Evolutionary conservation across 225 moss, liverwort and hornwort species (phyloP).

Genomic region (Thuidium tamariscinum): DNA sequence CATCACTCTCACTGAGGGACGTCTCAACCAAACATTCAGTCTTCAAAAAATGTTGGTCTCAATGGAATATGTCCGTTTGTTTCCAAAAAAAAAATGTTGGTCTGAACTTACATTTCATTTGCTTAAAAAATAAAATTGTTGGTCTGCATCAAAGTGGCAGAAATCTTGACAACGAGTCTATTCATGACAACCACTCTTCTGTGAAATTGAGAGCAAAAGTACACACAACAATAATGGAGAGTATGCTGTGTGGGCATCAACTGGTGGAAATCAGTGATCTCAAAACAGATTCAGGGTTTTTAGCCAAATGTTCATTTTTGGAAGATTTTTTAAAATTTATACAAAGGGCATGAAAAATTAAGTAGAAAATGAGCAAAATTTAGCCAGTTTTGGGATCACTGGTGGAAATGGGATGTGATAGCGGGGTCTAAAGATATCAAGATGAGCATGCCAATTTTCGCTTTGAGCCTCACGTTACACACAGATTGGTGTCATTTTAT

Average conservation of each 20-base stretch:
- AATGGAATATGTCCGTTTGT: too few relatives aligned
- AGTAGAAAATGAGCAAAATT: too few relatives aligned
- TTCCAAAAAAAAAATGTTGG: too few relatives aligned
- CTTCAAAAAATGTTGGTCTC: neutral
- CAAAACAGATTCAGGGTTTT: too few relatives aligned
- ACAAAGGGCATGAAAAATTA: too few relatives aligned
- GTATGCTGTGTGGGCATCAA: neutral
- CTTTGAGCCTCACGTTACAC: neutral
- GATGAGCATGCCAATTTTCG: neutral
- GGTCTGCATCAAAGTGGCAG: neutral
- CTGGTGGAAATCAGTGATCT: neutral
- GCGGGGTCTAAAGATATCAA: neutral
- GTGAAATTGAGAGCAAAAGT: neutral
- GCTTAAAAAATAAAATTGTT: too few relatives aligned
- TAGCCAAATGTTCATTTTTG: too few relatives aligned
- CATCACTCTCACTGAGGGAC: too few relatives aligned
- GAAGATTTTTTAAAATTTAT: too few relatives aligned
- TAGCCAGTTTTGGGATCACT: too few relatives aligned
- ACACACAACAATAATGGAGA: neutral
- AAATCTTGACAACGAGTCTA: neutral
- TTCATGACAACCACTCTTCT: neutral
- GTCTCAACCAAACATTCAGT: neutral
- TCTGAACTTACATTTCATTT: too few relatives aligned
- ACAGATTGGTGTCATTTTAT: neutral
- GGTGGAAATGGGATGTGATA: neutral